A percentile compares a stretch with the other conserved stretches of the same genome.
Conservation (phyloP, 768 basidiomycete species). For the Austroboletus festivus region DNA sequence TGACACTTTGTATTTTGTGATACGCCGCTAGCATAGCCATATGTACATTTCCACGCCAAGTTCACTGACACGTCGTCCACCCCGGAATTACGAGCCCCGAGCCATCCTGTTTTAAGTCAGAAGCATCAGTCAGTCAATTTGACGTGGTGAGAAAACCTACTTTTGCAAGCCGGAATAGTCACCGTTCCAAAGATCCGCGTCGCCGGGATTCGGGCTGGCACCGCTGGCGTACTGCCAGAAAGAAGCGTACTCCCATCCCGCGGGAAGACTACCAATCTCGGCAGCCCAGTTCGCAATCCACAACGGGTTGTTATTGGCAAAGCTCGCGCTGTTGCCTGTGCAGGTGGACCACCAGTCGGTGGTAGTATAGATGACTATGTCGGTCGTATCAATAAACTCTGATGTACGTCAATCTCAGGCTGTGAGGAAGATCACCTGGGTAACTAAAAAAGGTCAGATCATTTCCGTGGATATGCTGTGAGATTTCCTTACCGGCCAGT, state of each 20-base stretch:
- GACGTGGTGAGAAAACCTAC: background rate
- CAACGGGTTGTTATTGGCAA: conserved; percentile 50
- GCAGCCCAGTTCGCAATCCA: conserved; percentile 59
- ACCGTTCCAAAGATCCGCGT: background rate
- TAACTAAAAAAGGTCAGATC: conserved; percentile 24
- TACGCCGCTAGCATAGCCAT: too few relatives aligned
- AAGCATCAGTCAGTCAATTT: background rate
- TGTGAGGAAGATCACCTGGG: conserved; percentile 28
- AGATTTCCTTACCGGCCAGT: conserved; percentile 42
- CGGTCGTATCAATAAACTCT: background rate
- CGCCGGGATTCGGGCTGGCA: conserved; percentile 17
- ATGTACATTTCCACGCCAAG: too few relatives aligned
- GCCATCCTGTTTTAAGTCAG: too few relatives aligned
- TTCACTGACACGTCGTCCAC: too few relatives aligned
- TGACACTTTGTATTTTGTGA: too few relatives aligned
- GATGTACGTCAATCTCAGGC: conserved; percentile 7
- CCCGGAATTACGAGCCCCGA: too few relatives aligned
- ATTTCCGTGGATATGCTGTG: background rate
- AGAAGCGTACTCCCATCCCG: conserved; percentile 53
- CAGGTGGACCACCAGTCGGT: conserved; percentile 69
- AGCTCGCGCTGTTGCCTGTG: conserved; percentile 55
- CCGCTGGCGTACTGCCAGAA: conserved; percentile 66
- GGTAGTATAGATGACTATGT: conserved; percentile 51
- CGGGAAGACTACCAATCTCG: conserved; percentile 50
- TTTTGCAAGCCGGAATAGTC: background rate